These are phyloP conservation scores for Eryngium alpinum DNA, from an alignment of 140 eudicot genomes.

Conservation along the genomic window DNA sequence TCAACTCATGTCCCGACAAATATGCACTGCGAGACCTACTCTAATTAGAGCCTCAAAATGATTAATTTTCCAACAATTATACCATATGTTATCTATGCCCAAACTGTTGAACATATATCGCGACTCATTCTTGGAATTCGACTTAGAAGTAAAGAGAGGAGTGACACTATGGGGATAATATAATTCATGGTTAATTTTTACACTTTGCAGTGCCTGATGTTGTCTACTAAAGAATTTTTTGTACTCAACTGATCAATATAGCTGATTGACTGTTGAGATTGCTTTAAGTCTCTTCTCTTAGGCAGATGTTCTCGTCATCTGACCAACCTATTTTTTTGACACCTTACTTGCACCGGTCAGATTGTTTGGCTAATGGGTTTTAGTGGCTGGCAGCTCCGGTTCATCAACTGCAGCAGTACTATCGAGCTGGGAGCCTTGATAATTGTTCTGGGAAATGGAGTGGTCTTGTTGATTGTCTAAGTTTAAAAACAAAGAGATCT, in stretches of 20 bases:
- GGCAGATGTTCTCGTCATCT: neutral
- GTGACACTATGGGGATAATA: too few species aligned
- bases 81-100: too few species aligned
- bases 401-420: conserved; percentile 96
- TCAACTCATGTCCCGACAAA: too few species aligned
- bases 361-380: conserved; percentile 1
- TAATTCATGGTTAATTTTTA: too few species aligned
- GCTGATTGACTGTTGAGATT: neutral
- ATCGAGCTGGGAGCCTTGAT: conserved; percentile 79
- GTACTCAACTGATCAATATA: neutral
- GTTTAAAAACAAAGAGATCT: conserved; percentile 71
- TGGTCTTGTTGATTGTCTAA: conserved; percentile 73
- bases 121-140: too few species aligned
- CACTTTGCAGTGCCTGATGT: neutral
- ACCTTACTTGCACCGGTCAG: conserved; percentile 8
- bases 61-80: too few species aligned
- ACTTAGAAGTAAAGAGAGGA: too few species aligned
- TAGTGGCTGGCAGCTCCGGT: conserved; percentile 73
- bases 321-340: neutral
- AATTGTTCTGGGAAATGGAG: conserved; percentile 71
- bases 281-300: neutral
- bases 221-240: neutral
- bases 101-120: too few species aligned
- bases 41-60: too few species aligned
- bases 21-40: too few species aligned